These are phyloP conservation scores for Patellaria atrata DNA, from an alignment of 495 filamentous ascomycete genomes.

Conservation along the genomic window DNA sequence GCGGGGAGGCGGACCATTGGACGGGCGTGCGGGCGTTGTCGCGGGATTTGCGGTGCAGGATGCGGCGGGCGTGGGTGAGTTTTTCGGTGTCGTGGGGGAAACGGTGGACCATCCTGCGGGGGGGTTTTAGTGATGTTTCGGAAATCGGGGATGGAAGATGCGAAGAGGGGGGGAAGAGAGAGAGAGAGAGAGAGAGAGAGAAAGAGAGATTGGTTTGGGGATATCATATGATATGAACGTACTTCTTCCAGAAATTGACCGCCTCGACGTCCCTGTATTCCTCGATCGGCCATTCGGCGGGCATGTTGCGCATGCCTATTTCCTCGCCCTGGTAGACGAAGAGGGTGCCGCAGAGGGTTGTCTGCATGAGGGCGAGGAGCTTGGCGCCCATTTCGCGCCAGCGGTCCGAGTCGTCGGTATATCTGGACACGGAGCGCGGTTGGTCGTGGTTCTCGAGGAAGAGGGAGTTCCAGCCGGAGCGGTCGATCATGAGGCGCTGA, in stretches of 20 bases:
- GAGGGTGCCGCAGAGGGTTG: constrained; percentile 36
- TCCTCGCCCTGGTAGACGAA: constrained; percentile 46
- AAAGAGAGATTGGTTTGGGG: neutral
- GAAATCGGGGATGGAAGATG: neutral
- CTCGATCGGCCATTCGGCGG: constrained; percentile 26
- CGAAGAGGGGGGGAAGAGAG: neutral
- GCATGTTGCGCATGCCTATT: constrained; percentile 41
- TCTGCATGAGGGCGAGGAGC: constrained; percentile 37
- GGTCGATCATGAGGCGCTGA: constrained; percentile 34
- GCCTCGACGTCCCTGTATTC: constrained; percentile 42
- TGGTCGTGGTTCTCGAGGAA: constrained; percentile 38
- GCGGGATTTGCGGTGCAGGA: constrained; percentile 24
- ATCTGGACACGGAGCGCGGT: constrained; percentile 35
- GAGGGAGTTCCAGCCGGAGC: constrained; percentile 39
- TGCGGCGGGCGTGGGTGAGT: constrained; percentile 12
- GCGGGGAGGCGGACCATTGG: constrained; percentile 21
- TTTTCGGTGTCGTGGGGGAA: constrained; percentile 19
- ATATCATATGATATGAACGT: neutral
- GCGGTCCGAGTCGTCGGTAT: constrained; percentile 32
- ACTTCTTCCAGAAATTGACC: constrained; percentile 37
- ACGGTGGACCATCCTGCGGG: too few species aligned
- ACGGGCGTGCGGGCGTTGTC: constrained; percentile 29
- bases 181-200: constrained; percentile 1
- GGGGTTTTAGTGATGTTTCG: too few species aligned
- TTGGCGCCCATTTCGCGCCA: constrained; percentile 35